These are phyloP conservation scores for Knoxia roxburghii DNA, from an alignment of 257 asterid genomes.

Conservation along the genomic window DNA sequence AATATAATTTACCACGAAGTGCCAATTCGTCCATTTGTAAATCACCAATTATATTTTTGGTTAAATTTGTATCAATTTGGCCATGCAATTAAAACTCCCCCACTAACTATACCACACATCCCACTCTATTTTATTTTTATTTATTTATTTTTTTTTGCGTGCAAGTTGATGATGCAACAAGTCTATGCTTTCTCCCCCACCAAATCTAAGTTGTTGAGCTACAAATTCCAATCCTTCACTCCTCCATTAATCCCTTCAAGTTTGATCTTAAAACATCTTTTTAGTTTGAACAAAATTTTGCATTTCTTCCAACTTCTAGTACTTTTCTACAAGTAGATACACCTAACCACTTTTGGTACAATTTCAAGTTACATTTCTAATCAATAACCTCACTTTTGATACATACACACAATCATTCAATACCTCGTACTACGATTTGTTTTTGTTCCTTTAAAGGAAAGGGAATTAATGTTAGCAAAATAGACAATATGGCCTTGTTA, in stretches of 20 bases:
- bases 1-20: too few relatives aligned
- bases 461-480: conserved; percentile 8
- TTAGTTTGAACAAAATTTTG: conserved; percentile 5
- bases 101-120: conserved; percentile 5
- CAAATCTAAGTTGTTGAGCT: conserved; percentile 24
- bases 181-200: conserved; percentile 16
- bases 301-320: background rate
- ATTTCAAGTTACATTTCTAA: background rate
- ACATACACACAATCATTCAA: background rate
- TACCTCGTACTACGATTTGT: background rate
- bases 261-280: background rate
- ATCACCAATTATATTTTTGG: too few relatives aligned
- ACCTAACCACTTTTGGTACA: background rate
- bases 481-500: conserved; percentile 4
- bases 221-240: conserved; percentile 21
- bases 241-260: background rate
- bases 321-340: background rate
- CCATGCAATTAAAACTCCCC: background rate
- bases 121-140: conserved; percentile 9
- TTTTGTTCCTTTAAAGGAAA: background rate
- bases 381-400: background rate
- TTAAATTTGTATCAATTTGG: too few relatives aligned
- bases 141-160: background rate
- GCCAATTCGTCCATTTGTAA: too few relatives aligned
- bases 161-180: conserved; percentile 6